These are phyloP conservation scores for Tribonema minus DNA, from an alignment of 108 stramenopile genomes.

Conservation along the genomic window DNA sequence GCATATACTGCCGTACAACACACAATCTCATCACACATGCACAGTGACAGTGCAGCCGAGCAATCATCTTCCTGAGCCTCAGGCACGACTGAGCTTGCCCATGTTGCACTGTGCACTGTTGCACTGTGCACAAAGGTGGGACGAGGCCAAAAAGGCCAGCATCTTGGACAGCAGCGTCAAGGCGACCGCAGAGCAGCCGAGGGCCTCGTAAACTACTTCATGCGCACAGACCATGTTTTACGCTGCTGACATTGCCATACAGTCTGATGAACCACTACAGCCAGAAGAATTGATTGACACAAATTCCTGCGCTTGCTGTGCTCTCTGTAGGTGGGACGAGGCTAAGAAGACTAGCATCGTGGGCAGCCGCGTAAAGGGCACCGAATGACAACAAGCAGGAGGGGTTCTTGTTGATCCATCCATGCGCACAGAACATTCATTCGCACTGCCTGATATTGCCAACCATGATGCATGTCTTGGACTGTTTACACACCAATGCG, in stretches of 20 bases:
- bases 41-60: neutral
- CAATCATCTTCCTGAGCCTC: neutral
- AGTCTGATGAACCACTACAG: too few relatives aligned
- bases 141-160: conserved; percentile 3
- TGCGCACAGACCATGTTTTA: too few relatives aligned
- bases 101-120: neutral
- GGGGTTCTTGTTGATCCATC: neutral
- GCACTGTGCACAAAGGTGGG: neutral
- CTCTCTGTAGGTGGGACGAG: too few relatives aligned
- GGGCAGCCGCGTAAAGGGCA: neutral
- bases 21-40: neutral
- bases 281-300: too few relatives aligned
- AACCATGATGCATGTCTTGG: neutral
- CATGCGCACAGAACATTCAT: neutral
- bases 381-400: neutral
- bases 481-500: neutral
- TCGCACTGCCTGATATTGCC: neutral
- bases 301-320: neutral
- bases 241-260: too few relatives aligned
- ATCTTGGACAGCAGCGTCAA: conserved; percentile 13
- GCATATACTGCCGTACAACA: neutral
- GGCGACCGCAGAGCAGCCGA: neutral
- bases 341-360: too few relatives aligned
- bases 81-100: neutral
- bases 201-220: too few relatives aligned